Base-by-base conservation (phyloP, 2,329 filamentous ascomycete genomes). In the Tolypocladium inflatum region DNA sequence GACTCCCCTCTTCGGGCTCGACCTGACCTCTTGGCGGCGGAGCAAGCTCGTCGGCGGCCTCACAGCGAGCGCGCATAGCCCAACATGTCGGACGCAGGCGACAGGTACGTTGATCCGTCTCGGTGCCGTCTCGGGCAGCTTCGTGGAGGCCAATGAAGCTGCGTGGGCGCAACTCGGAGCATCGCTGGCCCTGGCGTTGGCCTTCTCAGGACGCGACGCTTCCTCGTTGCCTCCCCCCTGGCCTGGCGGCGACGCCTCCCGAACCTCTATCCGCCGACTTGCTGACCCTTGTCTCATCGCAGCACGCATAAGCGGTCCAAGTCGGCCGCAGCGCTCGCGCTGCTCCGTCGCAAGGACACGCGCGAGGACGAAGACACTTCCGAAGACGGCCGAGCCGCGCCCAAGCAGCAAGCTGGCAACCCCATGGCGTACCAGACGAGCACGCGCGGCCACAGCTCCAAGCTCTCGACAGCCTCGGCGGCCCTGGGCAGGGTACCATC, bases 331-430 rank as follows among this genome's bases (percentile, higher is more conserved):
- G 76, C 80, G 53, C 70, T 84, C 63, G 75, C 81, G 68, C 68
- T 86, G 67, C 70, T 86, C 68, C 75, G 81, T 61, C 77, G 80
- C 62, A 80, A 75, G 65, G 78, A 80, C 57, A 72, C 71, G 62
- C 73, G 75, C 62, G 75, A 76, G 64, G 77, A 81, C 67, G 80
- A 82, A 65, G 81, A 81, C 59, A 78, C 80, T 62, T 74, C 73
- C 57, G 78, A 82, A 66, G 79, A 82, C 69, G 76, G 76, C 62
- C 76, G 68, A 60, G 67, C 65, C 56, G 63, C 66, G 53, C 65
- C 67, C 52, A 71, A 69, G 57, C 66, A 64, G 45, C 63, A 67
- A 30, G 65, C 48, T 8, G 48, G 48, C 70, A 64, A 73, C 58
- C 64, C 75, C 59, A 70, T 75, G 65, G 67, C 74, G 55, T 70